Evolutionary conservation across 805 yeast genomes (phyloP).

Genomic region (Saccharomycopsis javanensis): DNA sequence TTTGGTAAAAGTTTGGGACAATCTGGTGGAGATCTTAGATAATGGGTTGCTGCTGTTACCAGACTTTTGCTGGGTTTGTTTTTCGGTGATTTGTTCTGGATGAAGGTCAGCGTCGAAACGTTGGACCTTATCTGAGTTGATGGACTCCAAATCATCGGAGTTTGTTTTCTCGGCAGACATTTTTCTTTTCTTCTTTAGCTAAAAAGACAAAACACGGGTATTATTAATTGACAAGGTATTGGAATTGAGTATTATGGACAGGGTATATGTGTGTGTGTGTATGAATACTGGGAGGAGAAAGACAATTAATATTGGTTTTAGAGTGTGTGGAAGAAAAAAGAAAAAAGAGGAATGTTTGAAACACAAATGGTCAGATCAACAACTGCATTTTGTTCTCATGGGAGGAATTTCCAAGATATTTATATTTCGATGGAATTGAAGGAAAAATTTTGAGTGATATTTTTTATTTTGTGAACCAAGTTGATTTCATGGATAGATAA

Average conservation of each 20-base stretch:
- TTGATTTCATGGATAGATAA: neutral
- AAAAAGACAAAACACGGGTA: too few relatives aligned
- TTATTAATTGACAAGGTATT: neutral
- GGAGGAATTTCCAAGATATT: too few relatives aligned
- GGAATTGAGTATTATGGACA: neutral
- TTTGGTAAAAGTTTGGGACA: conserved; percentile 5
- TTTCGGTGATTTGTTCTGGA: conserved; percentile 3
- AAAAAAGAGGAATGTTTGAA: too few relatives aligned
- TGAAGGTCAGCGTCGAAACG: conserved; percentile 6
- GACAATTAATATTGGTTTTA: neutral
- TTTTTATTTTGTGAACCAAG: neutral
- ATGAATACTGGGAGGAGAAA: too few relatives aligned
- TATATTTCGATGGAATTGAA: too few relatives aligned
- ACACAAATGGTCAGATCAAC: too few relatives aligned
- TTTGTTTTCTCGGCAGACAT: conserved; percentile 2
- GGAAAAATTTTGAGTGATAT: neutral
- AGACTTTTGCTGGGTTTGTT: neutral
- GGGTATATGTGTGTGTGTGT: too few relatives aligned
- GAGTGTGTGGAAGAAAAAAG: too few relatives aligned
- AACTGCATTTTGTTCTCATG: too few relatives aligned
- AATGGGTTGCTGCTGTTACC: neutral
- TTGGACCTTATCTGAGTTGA: conserved; percentile 5
- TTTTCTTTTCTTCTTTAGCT: neutral
- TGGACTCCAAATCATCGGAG: conserved; percentile 2
- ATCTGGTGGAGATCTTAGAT: conserved; percentile 7